Evolutionary conservation across 805 yeast species (phyloP), one percentile per base, ranked within the genome.

Genomic region (Tetrapisispora taiwanensis): DNA sequence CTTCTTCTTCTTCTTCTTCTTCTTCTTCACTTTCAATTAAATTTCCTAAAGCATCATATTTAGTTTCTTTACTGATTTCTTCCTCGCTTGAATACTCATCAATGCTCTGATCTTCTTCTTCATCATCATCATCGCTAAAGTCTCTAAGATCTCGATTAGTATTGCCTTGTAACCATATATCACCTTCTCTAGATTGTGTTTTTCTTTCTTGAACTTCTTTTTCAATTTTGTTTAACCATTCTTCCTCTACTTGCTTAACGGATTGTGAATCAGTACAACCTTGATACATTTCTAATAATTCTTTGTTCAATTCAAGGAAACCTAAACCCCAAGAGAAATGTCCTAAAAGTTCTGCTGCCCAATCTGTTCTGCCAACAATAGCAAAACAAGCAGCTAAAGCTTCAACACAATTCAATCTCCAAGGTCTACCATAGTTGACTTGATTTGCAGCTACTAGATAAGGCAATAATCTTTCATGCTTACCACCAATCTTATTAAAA

Each of bases 371-470:
- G 0, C 97, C 97, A 2, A 88, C 90, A 46, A 92, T 89, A 1
- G 95, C 95, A 58, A 92, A 83, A 56, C 96, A 87, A 0, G 98
- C 97, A 1, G 98, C 98, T 33, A 92, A 67, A 0, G 98, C 98
- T 61, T 92, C 98, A 6, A 87, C 98, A 63, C 98, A 92, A 64
- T 92, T 92, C 46, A 92, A 68, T 54, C 80, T 76, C 97, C 97
- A 89, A 0, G 98, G 97, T 54, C 83, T 74, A 5, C 98, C 98
- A 56, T 92, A 92, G 63, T 92, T 92, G 7, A 94, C 97, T 27
- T 95, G 95, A 60, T 92, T 92, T 0, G 97, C 95, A 5, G 97
- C 97, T 9, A 92, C 88, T 39, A 92, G 68, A 55, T 90, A 92
- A 0, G 98, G 98, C 46, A 92, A 46, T 10, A 92, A 68, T 39